Base-by-base conservation (phyloP, 345 rosid genomes). In the Firmiana major region DNA sequence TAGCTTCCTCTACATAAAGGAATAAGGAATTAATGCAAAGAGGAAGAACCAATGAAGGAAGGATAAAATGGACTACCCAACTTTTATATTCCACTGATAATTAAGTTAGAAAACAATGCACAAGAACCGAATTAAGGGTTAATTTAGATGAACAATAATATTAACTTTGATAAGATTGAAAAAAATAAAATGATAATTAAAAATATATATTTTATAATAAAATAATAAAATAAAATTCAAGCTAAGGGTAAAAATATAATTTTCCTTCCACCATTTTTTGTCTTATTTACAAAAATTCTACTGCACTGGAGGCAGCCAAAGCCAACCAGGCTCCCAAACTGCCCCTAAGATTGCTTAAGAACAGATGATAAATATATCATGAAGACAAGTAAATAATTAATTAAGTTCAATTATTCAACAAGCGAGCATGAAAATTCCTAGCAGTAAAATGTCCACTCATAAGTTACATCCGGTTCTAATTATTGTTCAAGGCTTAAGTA, bases 1-100 rank as follows among this genome's bases (percentile, higher is more conserved):
- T 63, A 96, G 80, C 74, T 92, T 96, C 89, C 99, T 96, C 99
- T 96, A 66, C 83, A 79, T 34, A 75, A 7, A 51, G 26, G n/a
- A 31, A 0, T 31, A 31, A 54, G 24, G 59, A 54, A n/a, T 5
- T 19, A n/a, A 19, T 6, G 10, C 24, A 19, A 54, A 17, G 55
- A 17, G n/a, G 6, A 15, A 51, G 3, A 6, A 53, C 0, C 0
- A n/a, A 11, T 4, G 1, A 24, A 58, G 6, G 4, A 38, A 4
- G 10, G 10, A 22, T 22, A 58, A 58, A 58, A 58, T 22, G 1
- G 22, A 21, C 3, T 9, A 22, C 40, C 4, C 64, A 45, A 28
- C 43, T 48, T 48, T 16, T 16, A 31, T 49, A 28, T 16, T 16
- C 74, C 74, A 71, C 62, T 34, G 40, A 38, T 38, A 10, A 49